Conservation (phyloP, 148 eudicot genomes). For the Oxyria digyna region DNA sequence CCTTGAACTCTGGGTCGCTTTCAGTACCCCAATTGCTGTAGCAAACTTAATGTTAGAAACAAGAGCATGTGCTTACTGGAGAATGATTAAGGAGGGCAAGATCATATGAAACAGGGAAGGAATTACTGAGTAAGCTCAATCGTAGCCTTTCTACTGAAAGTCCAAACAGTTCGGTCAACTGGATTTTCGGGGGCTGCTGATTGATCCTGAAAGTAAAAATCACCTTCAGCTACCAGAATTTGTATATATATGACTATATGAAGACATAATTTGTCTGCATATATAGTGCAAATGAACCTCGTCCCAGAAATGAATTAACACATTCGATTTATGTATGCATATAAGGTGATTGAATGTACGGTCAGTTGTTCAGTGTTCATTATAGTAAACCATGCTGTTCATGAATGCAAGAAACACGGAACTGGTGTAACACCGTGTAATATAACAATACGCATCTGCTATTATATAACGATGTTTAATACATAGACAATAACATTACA, state of each 20-base stretch:
- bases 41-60: conserved; percentile 13
- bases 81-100: neutral
- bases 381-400: neutral
- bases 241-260: neutral
- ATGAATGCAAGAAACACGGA: neutral
- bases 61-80: neutral
- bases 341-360: neutral
- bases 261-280: neutral
- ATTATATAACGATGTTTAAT: neutral
- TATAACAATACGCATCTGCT: neutral
- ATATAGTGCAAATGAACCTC: neutral
- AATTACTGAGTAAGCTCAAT: conserved; percentile 84
- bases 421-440: neutral
- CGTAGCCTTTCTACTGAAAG: conserved; percentile 66
- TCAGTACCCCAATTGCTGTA: conserved; percentile 96
- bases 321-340: neutral
- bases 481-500: neutral
- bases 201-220: conserved; percentile 40
- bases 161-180: conserved; percentile 74
- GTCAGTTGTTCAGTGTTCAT: neutral
- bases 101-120: neutral
- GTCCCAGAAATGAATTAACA: neutral
- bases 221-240: neutral
- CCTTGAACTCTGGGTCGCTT: conserved; percentile 73
- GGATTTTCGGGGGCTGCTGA: conserved; percentile 60